phyloP scores from a whole-genome alignment of 306 rosid species.

The Vigna trinervia region DNA sequence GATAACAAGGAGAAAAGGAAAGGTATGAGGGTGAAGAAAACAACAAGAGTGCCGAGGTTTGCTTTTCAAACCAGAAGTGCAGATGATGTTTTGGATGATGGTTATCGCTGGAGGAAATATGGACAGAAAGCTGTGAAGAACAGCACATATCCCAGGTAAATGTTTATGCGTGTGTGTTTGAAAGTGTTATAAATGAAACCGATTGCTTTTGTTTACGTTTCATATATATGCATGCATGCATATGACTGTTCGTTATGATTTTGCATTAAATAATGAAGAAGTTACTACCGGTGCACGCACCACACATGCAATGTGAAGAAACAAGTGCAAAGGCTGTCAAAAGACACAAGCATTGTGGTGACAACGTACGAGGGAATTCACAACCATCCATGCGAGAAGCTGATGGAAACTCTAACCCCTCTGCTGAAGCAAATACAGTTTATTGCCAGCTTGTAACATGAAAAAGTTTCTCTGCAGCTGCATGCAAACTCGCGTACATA shows the following conservation, averaged over 20 bases:
- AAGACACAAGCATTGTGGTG: slow-evolving; percentile 87
- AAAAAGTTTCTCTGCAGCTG: neutral
- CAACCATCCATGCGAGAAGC: slow-evolving; percentile 89
- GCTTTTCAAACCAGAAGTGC: slow-evolving; percentile 89
- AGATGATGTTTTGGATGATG: slow-evolving; percentile 94
- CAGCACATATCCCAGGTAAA: slow-evolving; percentile 75
- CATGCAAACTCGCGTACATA: neutral
- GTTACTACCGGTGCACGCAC: slow-evolving; percentile 92
- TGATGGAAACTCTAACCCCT: slow-evolving; percentile 95
- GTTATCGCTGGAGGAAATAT: slow-evolving; percentile 96
- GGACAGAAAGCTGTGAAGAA: slow-evolving; percentile 96
- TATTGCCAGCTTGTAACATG: slow-evolving; percentile 62
- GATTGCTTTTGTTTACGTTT: neutral
- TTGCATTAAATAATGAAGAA: slow-evolving; percentile 53
- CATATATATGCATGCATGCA: neutral
- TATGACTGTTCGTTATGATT: neutral
- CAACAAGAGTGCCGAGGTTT: slow-evolving; percentile 69
- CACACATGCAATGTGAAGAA: slow-evolving; percentile 95
- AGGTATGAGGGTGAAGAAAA: slow-evolving; percentile 54
- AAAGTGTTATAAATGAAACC: neutral
- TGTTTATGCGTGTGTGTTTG: neutral
- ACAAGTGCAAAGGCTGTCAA: slow-evolving; percentile 89
- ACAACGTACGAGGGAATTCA: slow-evolving; percentile 92
- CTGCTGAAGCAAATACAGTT: slow-evolving; percentile 87
- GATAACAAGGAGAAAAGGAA: slow-evolving; percentile 46